A percentile compares a stretch with the other conserved stretches of the same genome.
Conservation (phyloP, 2,329 filamentous ascomycete genomes). For the Fusarium ramigenum region DNA sequence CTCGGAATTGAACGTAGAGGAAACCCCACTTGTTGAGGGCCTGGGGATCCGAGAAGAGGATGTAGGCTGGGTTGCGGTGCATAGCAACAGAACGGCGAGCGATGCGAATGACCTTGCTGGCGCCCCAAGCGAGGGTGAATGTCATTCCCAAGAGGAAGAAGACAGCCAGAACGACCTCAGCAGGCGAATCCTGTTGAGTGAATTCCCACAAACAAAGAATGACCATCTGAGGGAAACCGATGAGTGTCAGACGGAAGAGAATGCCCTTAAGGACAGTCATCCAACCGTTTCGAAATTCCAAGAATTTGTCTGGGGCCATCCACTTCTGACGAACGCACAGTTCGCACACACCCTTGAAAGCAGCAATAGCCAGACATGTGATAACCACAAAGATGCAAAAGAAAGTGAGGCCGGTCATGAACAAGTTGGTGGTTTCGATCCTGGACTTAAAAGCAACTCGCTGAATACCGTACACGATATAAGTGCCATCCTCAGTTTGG, state of each 20-base stretch:
- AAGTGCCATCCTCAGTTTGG: conserved; percentile 63
- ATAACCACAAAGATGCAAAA: conserved; percentile 85
- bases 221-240: conserved; percentile 90
- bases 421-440: conserved; percentile 92
- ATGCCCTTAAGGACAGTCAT: conserved; percentile 92
- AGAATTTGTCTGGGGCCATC: conserved; percentile 87
- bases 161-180: conserved; percentile 85
- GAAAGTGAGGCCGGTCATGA: conserved; percentile 90
- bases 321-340: conserved; percentile 75
- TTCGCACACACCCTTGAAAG: conserved; percentile 86
- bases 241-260: conserved; percentile 87
- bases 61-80: conserved; percentile 97
- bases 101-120: conserved; percentile 88
- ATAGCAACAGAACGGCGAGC: conserved; percentile 87
- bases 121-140: conserved; percentile 82
- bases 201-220: conserved; percentile 95
- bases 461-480: conserved; percentile 81
- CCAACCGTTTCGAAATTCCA: conserved; percentile 95
- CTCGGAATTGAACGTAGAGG: conserved; percentile 95
- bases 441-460: conserved; percentile 85
- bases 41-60: conserved; percentile 94
- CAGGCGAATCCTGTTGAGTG: conserved; percentile 83
- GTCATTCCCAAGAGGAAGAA: conserved; percentile 88
- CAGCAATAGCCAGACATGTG: conserved; percentile 75
- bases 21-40: conserved; percentile 98